Percentiles rank a stretch among this genome's conserved stretches.
phyloP scores from a whole-genome alignment of 2,329 filamentous ascomycete species.

The Atkinsonella texensis region DNA sequence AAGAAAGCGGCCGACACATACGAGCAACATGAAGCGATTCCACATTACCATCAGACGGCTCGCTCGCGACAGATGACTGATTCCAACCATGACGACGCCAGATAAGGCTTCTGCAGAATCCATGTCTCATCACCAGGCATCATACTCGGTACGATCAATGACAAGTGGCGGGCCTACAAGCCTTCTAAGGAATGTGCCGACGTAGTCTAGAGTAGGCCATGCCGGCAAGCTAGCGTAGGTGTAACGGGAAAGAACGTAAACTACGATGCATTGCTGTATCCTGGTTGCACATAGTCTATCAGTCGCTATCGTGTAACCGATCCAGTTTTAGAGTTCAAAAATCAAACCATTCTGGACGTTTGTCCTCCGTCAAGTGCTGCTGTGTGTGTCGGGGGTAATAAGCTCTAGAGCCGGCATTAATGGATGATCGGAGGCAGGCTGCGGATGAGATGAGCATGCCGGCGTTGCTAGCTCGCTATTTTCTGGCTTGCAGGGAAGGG shows the following conservation, averaged over 20 bases:
- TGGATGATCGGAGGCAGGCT: neutral
- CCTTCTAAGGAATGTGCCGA: neutral
- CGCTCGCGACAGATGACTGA: neutral
- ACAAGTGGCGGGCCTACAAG: neutral
- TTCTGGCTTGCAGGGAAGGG: neutral
- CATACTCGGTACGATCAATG: neutral
- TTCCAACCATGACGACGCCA: neutral
- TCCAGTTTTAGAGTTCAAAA: neutral
- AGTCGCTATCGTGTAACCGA: neutral
- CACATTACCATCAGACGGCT: neutral
- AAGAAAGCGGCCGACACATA: neutral
- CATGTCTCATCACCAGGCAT: neutral
- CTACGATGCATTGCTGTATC: neutral
- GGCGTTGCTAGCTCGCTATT: neutral
- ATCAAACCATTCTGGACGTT: neutral
- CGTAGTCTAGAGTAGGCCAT: constrained; percentile 1
- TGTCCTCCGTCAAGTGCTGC: neutral
- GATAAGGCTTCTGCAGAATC: neutral
- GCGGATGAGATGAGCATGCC: too few relatives aligned
- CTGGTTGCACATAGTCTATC: neutral
- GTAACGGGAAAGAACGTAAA: neutral
- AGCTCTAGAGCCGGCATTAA: neutral
- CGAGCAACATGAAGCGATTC: neutral
- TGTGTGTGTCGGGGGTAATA: neutral
- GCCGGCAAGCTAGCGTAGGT: constrained; percentile 2